Base-by-base conservation (phyloP, 2,329 filamentous ascomycete genomes). In the Diaporthe sp. region DNA sequence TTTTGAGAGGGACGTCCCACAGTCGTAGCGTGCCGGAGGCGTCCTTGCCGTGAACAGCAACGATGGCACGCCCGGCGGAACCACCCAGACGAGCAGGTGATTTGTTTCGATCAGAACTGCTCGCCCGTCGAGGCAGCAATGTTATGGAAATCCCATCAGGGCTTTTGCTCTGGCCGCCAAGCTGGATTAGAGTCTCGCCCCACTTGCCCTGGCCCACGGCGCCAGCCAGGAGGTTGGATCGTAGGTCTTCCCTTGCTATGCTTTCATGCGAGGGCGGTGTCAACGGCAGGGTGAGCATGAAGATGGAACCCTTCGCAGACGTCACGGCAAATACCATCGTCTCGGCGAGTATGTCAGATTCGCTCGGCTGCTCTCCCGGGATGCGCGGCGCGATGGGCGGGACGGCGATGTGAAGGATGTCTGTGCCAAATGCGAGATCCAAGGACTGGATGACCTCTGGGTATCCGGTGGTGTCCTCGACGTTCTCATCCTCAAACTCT, bases 311-410 rank as follows among this genome's bases (percentile, higher is more conserved):
- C 31, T 88, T 91, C 6, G 89, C 87, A 78, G 90, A 92, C 1
- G 91, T 88, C 4, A 91, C 89, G 0, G 89, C 87, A 79, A 93
- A 92, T 0, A 92, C 87, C 78, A 93, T 90, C 80, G 87, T 89
- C 77, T 90, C 86, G 72, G 87, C 88, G 20, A 93, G 82, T 9
- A 90, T 81, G 70, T 85, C 86, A 13, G 85, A 85, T 34, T 85
- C 87, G 75, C 85, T 85, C 7, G 85, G 82, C 3, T 87, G 87
- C 72, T 91, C 89, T 39, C 88, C 86, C 34, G 88, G 84, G 0
- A 86, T 79, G 72, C 86, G 87, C 0, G 88, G 85, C 2, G 86
- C 85, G 78, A 90, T 83, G 2, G 91, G 89, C 75, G 91, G 83
- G 0, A 91, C 86, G 0, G 91, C 90, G 8, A 93, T 84, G 70